These are phyloP conservation scores for Darksidea phi DNA, from an alignment of 495 filamentous ascomycete species.

Conservation along the genomic window DNA sequence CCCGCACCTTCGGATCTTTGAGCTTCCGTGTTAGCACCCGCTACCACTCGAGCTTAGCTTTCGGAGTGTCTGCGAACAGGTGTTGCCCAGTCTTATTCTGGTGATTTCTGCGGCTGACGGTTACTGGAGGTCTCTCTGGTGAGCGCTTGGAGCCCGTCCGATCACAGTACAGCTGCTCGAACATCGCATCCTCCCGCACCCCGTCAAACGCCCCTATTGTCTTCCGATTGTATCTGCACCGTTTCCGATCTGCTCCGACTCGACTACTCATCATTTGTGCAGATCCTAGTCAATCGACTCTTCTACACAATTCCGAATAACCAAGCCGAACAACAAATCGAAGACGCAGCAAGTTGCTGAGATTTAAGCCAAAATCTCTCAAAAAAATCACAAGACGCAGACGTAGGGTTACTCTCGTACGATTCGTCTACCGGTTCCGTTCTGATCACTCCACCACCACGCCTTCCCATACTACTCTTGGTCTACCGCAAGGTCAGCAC, in stretches of 20 bases:
- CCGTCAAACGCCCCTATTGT: constrained; percentile 28
- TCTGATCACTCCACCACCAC: constrained; percentile 38
- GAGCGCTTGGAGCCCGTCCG: constrained; percentile 28
- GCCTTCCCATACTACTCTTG: constrained; percentile 18
- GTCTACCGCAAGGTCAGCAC: constrained; percentile 23
- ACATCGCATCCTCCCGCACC: constrained; percentile 24
- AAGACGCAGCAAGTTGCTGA: constrained; percentile 6
- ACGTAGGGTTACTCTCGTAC: constrained; percentile 33
- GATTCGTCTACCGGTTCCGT: constrained; percentile 37
- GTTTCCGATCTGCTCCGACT: constrained; percentile 1
- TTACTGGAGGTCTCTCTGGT: constrained; percentile 35
- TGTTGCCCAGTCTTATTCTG: constrained; percentile 36
- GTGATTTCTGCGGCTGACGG: constrained; percentile 39
- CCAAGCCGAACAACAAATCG: constrained; percentile 6
- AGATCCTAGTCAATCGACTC: neutral
- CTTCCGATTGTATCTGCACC: constrained; percentile 11
- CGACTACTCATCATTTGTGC: neutral
- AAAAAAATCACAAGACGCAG: constrained; percentile 29
- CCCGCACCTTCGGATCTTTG: constrained; percentile 30
- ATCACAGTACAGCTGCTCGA: constrained; percentile 23
- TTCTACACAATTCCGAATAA: constrained; percentile 2
- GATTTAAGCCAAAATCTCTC: neutral
- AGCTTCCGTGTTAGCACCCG: constrained; percentile 31
- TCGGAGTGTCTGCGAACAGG: constrained; percentile 30
- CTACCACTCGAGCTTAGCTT: constrained; percentile 25